Base-by-base conservation (phyloP, 345 rosid species). In the Boechera divaricarpa region DNA sequence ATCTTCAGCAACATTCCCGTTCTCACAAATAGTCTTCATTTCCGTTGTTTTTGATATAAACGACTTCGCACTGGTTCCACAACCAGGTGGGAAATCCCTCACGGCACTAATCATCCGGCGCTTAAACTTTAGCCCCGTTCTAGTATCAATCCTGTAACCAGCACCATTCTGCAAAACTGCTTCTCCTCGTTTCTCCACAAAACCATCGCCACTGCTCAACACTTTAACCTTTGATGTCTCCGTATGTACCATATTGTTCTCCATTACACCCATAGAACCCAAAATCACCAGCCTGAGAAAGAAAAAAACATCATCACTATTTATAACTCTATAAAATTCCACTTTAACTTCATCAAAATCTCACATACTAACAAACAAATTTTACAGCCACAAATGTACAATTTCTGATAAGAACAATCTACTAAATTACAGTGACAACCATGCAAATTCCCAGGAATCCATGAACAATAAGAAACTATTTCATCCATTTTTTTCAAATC, bases 1-100 rank as follows among this genome's bases (percentile, higher is more conserved):
- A 58, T 6, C 35, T 3, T 41, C 49, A 9, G 10, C 78, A 41
- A 13, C 67, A 38, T 54, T 55, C 5, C 13, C 76, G 24, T 21
- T 21, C 24, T 21, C 24, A 21, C 24, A 21, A 21, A 21, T 21
- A 61, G 18, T 35, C 7, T 72, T 76, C 16, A 36, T 68, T 29
- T 52, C 61, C 4, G 13, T 3, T 5, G 35, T 45, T 51, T 9
- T 73, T 2, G 33, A 48, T 39, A 21, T 51, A 15, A 78, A 72
- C 29, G 0, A 9, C 16, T 66, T 33, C 18, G 81, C 78, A 71
- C 49, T 4, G 8, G 74, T 68, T 35, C 91, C 91, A 71, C 93
- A 93, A 1, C 91, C 96, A 7, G 83, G 82, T 0, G 98, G 97
- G 49, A 88, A 91, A 60, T 89, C 86, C 44, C 98, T 82, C 33